phyloP scores from a whole-genome alignment of 2,329 filamentous ascomycete species.

The Colletotrichum ledebouriae region DNA sequence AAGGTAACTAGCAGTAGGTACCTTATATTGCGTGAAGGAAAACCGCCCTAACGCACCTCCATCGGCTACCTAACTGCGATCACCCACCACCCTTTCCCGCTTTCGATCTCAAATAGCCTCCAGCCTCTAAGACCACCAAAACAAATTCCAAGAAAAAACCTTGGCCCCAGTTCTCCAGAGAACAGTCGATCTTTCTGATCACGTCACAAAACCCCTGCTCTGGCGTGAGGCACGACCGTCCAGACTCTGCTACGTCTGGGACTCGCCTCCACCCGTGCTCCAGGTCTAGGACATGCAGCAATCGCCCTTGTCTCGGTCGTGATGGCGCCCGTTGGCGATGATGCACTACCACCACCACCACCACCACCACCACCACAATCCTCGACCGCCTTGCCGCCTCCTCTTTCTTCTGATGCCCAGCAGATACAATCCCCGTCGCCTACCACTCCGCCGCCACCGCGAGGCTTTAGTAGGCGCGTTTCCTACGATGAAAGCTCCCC shows the following conservation, averaged over 20 bases:
- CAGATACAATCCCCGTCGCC: conserved; percentile 28
- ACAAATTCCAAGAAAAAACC: conserved; percentile 2
- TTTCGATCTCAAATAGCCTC: conserved; percentile 10
- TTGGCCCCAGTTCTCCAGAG: not conserved
- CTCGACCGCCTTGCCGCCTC: conserved; percentile 7
- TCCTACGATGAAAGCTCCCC: conserved; percentile 33
- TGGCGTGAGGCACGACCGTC: conserved; percentile 30
- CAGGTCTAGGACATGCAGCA: conserved; percentile 24
- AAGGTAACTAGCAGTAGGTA: not conserved
- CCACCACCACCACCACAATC: conserved; percentile 8
- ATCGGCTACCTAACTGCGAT: conserved; percentile 24
- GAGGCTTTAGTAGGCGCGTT: conserved; percentile 34
- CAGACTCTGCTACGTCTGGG: not conserved
- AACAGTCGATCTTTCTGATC: conserved; percentile 14
- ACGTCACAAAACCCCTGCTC: conserved; percentile 49
- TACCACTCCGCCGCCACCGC: conserved; percentile 20
- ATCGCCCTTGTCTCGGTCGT: conserved; percentile 29
- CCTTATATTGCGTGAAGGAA: conserved; percentile 20
- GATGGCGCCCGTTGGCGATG: conserved; percentile 36
- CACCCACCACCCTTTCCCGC: conserved; percentile 2
- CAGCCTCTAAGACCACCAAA: conserved; percentile 3
- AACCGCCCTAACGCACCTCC: conserved; percentile 29
- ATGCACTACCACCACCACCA: conserved; percentile 25
- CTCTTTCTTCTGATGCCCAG: conserved; percentile 28
- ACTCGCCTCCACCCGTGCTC: not conserved